Evolutionary conservation across 2,329 filamentous ascomycete genomes (phyloP), one percentile per base, ranked within the genome.

Genomic region (Talaromyces sp.): DNA sequence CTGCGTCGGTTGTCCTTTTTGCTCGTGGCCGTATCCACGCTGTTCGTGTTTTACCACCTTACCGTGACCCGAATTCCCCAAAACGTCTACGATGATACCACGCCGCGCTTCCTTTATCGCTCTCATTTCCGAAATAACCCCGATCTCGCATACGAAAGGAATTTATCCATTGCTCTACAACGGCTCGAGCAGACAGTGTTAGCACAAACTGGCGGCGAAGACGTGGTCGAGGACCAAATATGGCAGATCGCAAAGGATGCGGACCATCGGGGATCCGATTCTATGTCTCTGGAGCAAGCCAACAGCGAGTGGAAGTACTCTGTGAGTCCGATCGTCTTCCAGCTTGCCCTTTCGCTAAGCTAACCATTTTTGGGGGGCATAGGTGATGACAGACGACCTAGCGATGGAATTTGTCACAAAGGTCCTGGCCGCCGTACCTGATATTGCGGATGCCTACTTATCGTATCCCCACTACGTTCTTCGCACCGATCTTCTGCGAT

Each of bases 401-500:
- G 72, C 71, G 0, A 62, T 67, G 15, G 63, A 68, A 33, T 72
- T 73, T 52, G 63, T 74, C 15, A 65, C 60, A 10, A 58, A 67
- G 6, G 65, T 65, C 17, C 57, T 72, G 6, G 63, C 66, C 3
- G 63, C 68, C 5, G 62, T 73, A 3, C 72, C 72, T 4, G 69
- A 70, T 3, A 66, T 75, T 8, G 62, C 64, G 19, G 61, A 49
- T 0, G 32, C 70, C 3, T 75, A 73, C 62, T 63, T 69, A 33
- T 69, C 70, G 42, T 74, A 73, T 33, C 72, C 72, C 0, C 65
- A 88, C 77, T 15, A 81, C 74, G 64, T 83, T 71, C 62, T 80
- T 71, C 5, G 84, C 80, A 47, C 86, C 79, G 49, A 87, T 73
- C 25, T 78, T 65, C 64, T 78, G 13, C 72, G 73, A 17, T 75